Evolutionary conservation across 2,329 filamentous ascomycete species (phyloP).

Genomic region (Exophiala sp.): DNA sequence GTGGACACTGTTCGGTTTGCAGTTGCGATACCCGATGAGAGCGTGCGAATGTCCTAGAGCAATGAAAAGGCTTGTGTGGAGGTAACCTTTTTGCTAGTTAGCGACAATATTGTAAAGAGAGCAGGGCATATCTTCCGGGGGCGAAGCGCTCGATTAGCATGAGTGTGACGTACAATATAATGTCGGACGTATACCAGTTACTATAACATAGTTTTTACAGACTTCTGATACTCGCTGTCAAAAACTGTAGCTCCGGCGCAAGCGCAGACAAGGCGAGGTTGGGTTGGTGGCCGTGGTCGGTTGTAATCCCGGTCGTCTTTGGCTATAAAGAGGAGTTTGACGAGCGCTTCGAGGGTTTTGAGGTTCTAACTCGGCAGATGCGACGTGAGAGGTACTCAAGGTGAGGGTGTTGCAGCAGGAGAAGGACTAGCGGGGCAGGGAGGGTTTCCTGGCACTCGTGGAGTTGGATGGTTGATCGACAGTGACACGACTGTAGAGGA

Average conservation of each 20-base stretch:
- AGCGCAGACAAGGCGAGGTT: background rate
- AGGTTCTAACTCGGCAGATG: too few species aligned
- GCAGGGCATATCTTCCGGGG: background rate
- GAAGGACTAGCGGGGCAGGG: background rate
- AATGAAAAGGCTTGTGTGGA: too few species aligned
- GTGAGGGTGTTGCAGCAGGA: background rate
- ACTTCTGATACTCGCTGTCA: conserved; percentile 6
- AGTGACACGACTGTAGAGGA: background rate
- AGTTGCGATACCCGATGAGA: background rate
- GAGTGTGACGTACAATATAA: conserved; percentile 4
- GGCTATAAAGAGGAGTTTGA: too few species aligned
- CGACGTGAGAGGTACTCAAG: background rate
- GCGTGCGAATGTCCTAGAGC: background rate
- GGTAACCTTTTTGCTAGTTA: background rate
- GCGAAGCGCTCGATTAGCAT: background rate
- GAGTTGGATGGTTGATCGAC: background rate
- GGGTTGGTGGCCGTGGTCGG: too few species aligned
- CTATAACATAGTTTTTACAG: conserved; percentile 11
- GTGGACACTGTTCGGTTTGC: background rate
- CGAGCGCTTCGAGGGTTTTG: too few species aligned
- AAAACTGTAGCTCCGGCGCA: conserved; percentile 7
- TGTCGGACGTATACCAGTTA: conserved; percentile 10
- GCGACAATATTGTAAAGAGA: background rate
- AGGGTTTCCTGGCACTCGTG: background rate
- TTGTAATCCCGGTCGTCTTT: too few species aligned